Evolutionary conservation across 805 yeast genomes (phyloP).

Genomic region (Metschnikowia shivogae): DNA sequence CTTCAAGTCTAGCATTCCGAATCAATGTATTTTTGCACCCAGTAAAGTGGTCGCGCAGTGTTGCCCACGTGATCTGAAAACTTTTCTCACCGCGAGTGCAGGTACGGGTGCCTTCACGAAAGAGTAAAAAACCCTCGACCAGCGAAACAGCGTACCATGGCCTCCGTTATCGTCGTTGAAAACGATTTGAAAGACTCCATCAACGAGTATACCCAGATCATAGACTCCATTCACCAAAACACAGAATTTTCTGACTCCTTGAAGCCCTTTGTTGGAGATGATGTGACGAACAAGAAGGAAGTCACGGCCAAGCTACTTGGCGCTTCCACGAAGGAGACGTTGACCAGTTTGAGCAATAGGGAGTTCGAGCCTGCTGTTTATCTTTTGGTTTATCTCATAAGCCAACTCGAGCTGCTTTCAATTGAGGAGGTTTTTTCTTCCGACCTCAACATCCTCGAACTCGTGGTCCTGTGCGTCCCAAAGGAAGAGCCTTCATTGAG

Average conservation of each 20-base stretch:
- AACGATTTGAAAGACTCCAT: slow-evolving; percentile 40
- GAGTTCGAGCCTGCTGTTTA: slow-evolving; percentile 46
- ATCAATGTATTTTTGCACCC: slow-evolving; percentile 10
- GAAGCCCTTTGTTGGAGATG: slow-evolving; percentile 20
- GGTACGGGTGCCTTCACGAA: slow-evolving; percentile 3
- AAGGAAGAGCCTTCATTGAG: slow-evolving; percentile 36
- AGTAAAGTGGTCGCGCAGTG: not conserved
- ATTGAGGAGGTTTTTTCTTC: slow-evolving; percentile 22
- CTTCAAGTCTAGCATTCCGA: not conserved
- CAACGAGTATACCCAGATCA: slow-evolving; percentile 36
- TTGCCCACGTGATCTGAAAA: slow-evolving; percentile 18
- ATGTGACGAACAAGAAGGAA: slow-evolving; percentile 26
- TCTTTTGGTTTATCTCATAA: slow-evolving; percentile 34
- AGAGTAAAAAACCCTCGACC: slow-evolving; percentile 3
- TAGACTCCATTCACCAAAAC: slow-evolving; percentile 30
- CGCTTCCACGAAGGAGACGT: slow-evolving; percentile 26
- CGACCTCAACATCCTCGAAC: slow-evolving; percentile 25
- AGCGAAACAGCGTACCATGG: slow-evolving; percentile 22
- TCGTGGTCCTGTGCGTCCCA: slow-evolving; percentile 32
- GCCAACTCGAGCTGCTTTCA: slow-evolving; percentile 25
- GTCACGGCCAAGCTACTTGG: slow-evolving; percentile 26
- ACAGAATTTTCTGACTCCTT: slow-evolving; percentile 27
- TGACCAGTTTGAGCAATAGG: slow-evolving; percentile 36
- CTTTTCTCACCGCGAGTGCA: slow-evolving; percentile 16
- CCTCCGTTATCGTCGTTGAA: slow-evolving; percentile 42